A percentile compares a stretch with the other conserved stretches of the same genome.
Evolutionary conservation across 2,329 filamentous ascomycete genomes (phyloP).

Genomic region (Trichoderma brevicompactum): DNA sequence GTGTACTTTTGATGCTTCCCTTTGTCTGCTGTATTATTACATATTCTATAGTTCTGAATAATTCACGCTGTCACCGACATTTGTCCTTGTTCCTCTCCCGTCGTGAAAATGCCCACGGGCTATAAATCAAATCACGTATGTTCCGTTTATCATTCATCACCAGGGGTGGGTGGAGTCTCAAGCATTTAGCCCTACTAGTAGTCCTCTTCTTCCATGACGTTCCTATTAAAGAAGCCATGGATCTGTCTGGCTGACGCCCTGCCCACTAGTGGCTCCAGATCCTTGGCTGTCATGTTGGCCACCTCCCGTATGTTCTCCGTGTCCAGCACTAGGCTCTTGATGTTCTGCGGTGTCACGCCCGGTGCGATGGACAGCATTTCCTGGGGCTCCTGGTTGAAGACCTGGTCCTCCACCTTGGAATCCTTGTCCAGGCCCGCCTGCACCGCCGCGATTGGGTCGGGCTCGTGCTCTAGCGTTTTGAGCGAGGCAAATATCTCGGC

Average conservation of each 20-base stretch:
- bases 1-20: neutral
- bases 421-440: conserved; percentile 70
- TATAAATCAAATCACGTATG: neutral
- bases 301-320: conserved; percentile 79
- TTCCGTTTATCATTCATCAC: neutral
- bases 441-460: conserved; percentile 86
- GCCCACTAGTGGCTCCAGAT: conserved; percentile 76
- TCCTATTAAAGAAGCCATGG: conserved; percentile 75
- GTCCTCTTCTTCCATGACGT: conserved; percentile 57
- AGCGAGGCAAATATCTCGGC: conserved; percentile 95
- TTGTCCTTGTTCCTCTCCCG: too few species aligned
- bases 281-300: conserved; percentile 79
- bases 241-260: conserved; percentile 77
- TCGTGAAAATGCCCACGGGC: too few species aligned
- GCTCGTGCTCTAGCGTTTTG: conserved; percentile 87
- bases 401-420: conserved; percentile 66
- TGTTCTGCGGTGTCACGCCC: conserved; percentile 78
- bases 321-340: conserved; percentile 72
- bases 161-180: too few species aligned
- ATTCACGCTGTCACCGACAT: too few species aligned
- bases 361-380: conserved; percentile 89
- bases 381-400: conserved; percentile 82
- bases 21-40: conserved; percentile 10
- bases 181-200: neutral
- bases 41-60: neutral